Conservation (phyloP, 306 rosid genomes). For the Cucurbita pepo region DNA sequence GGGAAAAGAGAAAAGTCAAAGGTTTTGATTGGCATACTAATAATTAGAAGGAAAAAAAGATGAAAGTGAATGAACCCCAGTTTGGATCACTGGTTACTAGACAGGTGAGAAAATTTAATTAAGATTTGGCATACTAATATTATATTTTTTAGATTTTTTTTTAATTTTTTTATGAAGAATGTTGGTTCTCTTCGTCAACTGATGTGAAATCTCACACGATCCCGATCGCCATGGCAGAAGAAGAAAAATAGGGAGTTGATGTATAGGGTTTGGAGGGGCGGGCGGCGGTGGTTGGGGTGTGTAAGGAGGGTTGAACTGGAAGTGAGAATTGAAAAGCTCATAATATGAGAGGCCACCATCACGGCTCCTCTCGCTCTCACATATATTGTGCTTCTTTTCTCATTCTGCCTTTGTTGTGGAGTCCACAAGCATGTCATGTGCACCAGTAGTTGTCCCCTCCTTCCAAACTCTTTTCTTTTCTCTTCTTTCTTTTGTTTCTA, state of each 20-base stretch:
- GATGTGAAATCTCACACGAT: too few species aligned
- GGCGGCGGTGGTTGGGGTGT: not conserved
- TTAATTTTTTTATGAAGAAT: too few species aligned
- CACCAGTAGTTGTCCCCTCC: not conserved
- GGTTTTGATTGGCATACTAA: too few species aligned
- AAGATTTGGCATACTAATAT: too few species aligned
- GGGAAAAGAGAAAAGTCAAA: not conserved
- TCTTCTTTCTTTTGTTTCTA: not conserved
- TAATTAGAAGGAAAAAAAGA: too few species aligned
- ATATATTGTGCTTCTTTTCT: not conserved
- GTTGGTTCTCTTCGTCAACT: too few species aligned
- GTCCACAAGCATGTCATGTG: conserved; percentile 7
- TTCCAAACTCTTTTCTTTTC: not conserved
- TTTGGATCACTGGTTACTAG: not conserved
- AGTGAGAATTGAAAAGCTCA: not conserved
- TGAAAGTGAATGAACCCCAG: not conserved
- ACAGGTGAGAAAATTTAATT: not conserved
- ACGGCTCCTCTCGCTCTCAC: not conserved
- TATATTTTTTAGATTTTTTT: too few species aligned
- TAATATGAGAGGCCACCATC: conserved; percentile 1
- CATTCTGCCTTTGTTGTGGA: not conserved
- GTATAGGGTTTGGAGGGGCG: not conserved
- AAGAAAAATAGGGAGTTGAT: not conserved
- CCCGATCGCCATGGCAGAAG: too few species aligned
- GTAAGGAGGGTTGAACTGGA: not conserved